Base-by-base conservation (phyloP, 352 stramenopile genomes). In the Aphanomyces cochlioides region DNA sequence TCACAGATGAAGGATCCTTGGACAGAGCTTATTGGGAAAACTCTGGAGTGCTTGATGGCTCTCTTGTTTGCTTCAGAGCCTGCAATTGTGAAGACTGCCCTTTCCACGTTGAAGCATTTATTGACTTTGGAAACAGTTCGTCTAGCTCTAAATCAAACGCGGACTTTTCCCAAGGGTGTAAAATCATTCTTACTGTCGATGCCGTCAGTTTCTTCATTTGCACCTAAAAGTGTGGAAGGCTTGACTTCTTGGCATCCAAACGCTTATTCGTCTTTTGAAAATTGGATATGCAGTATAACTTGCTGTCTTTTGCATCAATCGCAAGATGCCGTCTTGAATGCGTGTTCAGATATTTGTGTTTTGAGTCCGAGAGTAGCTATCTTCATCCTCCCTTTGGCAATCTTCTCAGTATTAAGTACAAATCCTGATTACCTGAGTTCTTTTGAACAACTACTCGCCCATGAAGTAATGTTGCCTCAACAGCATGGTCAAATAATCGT, bases 341-440 rank as follows among this genome's bases (percentile, higher is more conserved):
- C 77, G 7, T 93, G 85, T 40, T 72, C 75, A 1, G 60, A 67
- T 3, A 65, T 95, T 19, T 54, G 75, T 39, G 57, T 69, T 7
- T 64, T 85, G 69, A 76, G 81, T 40, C 65, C 74, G 19, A 82
- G 91, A 61, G 76, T 93, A 53, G 82, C 85, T 7, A 71, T 92
- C 17, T 93, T 93, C 50, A 67, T 93, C 3, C 92, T 96, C 58
- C 87, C 88, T 0, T 90, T 89, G 36, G 75, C 78, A 5, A 43
- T 96, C 0, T 85, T 77, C 72, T 67, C 60, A 13, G 58, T 77
- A 28, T 45, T 87, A 40, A 38, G 8, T 7, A 40, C 50, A 47
- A 15, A 5, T 67, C 6, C 57, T 17, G 19, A 36, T 5, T 13
- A 67, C 19, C 66, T 54, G 43, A 43, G 21, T 12, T 47, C 13